Evolutionary conservation across 805 yeast species (phyloP), one percentile per base, ranked within the genome.

Genomic region (Monosporozyma unispora): DNA sequence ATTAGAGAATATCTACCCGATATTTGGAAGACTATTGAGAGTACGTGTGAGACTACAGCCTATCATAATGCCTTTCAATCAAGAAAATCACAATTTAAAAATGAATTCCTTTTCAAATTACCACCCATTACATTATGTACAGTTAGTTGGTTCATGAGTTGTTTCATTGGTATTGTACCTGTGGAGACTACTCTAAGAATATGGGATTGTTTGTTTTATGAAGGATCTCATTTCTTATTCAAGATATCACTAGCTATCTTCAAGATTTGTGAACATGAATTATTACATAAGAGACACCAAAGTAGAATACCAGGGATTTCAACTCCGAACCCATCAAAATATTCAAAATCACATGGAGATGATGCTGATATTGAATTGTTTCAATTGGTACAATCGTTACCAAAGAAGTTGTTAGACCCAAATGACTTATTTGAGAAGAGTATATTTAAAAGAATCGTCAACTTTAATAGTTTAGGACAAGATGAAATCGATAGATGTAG

Each of bases 81-180:
- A 11, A 33, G 18, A 41, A 44, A 28, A 33, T 12, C 27, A 29
- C 49, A 10, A 7, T 45, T 56, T 9, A 63, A 55, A 28, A 60
- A 71, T 43, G 73, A 76, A 59, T 81, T 87, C 52, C 73, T 91
- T 29, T 74, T 79, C 14, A 82, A 84, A 56, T 69, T 90, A 42
- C 98, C 99, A 1, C 96, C 97, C 1, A 77, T 93, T 3, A 86
- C 96, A 1, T 73, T 93, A 44, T 93, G 95, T 56, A 93, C 98
- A 0, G 91, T 96, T 0, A 82, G 96, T 48, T 93, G 99, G 99
- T 93, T 93, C 62, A 91, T 93, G 98, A 86, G 96, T 58, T 78
- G 87, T n/a, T 93, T 86, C 67, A 88, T 93, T 33, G 96, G 96
- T 0, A 80, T 84, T 0, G 67, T 93, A 23, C 99, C 99, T 0